Percentiles rank a stretch among this genome's conserved stretches.
Evolutionary conservation across 2,329 filamentous ascomycete genomes (phyloP).

Genomic region (Coniochaeta pulveracea): DNA sequence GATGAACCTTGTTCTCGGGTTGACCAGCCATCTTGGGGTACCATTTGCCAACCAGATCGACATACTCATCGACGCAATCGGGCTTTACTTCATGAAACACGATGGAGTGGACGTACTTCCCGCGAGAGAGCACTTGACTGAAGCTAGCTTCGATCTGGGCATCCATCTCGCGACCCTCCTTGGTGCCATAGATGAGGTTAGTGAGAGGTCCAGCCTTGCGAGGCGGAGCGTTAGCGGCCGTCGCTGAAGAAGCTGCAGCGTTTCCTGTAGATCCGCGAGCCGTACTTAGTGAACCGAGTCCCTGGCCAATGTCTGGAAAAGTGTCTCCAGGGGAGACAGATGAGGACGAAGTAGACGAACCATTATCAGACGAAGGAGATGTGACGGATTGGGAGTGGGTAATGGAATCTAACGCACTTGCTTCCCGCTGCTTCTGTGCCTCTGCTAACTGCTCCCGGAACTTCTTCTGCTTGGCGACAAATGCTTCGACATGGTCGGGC

Average conservation of each 20-base stretch:
- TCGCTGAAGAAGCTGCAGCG: constrained; percentile 47
- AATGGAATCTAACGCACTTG: constrained; percentile 53
- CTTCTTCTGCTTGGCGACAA: constrained; percentile 72
- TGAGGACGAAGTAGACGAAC: constrained; percentile 18
- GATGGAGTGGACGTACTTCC: constrained; percentile 98
- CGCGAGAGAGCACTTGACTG: constrained; percentile 84
- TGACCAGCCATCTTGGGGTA: constrained; percentile 81
- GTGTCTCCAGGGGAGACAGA: constrained; percentile 30
- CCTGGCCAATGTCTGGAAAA: constrained; percentile 25
- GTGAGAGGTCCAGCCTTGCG: constrained; percentile 66
- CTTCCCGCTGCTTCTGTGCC: constrained; percentile 72
- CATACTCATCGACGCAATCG: constrained; percentile 91
- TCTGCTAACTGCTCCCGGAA: constrained; percentile 76
- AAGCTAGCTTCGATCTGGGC: constrained; percentile 94
- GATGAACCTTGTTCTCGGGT: constrained; percentile 84
- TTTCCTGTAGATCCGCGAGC: constrained; percentile 28
- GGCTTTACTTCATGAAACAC: constrained; percentile 94
- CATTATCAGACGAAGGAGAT: constrained; percentile 8
- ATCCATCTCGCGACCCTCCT: constrained; percentile 88
- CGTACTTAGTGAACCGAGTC: constrained; percentile 49
- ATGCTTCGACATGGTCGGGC: constrained; percentile 58
- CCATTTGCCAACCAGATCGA: constrained; percentile 78
- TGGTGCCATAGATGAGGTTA: constrained; percentile 91
- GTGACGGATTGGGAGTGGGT: constrained; percentile 8
- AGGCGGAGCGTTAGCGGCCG: constrained; percentile 40